Evolutionary conservation across 805 yeast genomes (phyloP).

Genomic region (Debaryomyces castellii): DNA sequence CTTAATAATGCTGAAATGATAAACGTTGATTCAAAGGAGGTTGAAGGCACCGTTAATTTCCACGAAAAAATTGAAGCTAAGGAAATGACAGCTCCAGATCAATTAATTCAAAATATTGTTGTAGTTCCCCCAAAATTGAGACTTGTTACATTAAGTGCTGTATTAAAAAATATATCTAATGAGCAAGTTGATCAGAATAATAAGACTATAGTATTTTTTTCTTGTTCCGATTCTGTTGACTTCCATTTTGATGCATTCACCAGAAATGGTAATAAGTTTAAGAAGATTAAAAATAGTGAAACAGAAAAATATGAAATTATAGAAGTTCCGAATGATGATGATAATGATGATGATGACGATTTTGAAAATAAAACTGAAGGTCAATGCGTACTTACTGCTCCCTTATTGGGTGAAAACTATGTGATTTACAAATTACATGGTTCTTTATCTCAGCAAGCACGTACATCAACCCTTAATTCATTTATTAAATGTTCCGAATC

Average conservation of each 20-base stretch:
- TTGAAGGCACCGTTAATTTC: constrained; percentile 27
- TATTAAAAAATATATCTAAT: constrained; percentile 47
- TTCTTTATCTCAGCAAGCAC: constrained; percentile 76
- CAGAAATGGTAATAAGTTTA: constrained; percentile 48
- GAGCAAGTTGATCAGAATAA: constrained; percentile 2
- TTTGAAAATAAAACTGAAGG: constrained; percentile 23
- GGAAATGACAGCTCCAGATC: constrained; percentile 74
- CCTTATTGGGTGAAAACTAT: constrained; percentile 44
- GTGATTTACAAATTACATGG: constrained; percentile 80
- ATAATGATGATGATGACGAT: constrained; percentile 19
- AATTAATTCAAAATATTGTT: constrained; percentile 74
- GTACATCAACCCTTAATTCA: constrained; percentile 72
- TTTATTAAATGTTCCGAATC: constrained; percentile 44
- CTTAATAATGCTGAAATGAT: constrained; percentile 74
- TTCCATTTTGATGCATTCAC: constrained; percentile 81
- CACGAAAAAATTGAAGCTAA: constrained; percentile 18
- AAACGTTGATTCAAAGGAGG: constrained; percentile 30
- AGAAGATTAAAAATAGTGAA: constrained; percentile 30
- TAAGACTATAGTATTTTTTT: constrained; percentile 79
- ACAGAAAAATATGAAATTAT: constrained; percentile 17
- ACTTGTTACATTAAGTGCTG: constrained; percentile 74
- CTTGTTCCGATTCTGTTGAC: constrained; percentile 96
- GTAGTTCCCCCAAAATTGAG: constrained; percentile 92
- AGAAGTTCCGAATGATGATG: constrained; percentile 15
- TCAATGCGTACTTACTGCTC: constrained; percentile 52